These are phyloP conservation scores for Heracleum sosnowskyi DNA, from an alignment of 129 eudicot species.

Conservation along the genomic window DNA sequence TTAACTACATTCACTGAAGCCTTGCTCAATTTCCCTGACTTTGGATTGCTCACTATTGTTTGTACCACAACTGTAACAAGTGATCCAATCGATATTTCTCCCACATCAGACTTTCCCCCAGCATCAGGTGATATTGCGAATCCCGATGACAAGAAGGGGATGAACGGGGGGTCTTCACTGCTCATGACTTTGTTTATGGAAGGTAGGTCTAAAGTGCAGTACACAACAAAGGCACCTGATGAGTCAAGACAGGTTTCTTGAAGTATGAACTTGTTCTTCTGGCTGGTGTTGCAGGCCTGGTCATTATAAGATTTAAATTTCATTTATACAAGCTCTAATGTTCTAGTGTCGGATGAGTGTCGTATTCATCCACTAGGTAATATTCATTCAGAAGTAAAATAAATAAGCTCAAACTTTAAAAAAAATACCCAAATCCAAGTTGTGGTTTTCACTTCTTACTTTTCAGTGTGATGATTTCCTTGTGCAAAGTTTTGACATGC, in stretches of 20 bases:
- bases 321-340: too few species aligned
- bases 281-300: conserved; percentile 58
- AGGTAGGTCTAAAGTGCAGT: conserved; percentile 57
- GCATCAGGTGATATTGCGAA: conserved; percentile 62
- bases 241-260: conserved; percentile 79
- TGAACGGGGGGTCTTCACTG: conserved; percentile 63
- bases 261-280: conserved; percentile 62
- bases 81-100: conserved; percentile 32
- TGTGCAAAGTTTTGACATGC: too few species aligned
- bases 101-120: conserved; percentile 14
- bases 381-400: too few species aligned
- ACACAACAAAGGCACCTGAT: conserved; percentile 51
- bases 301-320: not conserved
- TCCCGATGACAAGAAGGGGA: conserved; percentile 70
- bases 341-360: too few species aligned
- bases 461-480: too few species aligned
- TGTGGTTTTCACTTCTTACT: too few species aligned
- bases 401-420: too few species aligned
- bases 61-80: conserved; percentile 61
- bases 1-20: conserved; percentile 60
- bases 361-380: too few species aligned
- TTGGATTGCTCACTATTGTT: conserved; percentile 51
- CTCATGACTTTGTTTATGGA: conserved; percentile 55
- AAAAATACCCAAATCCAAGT: too few species aligned
- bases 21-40: conserved; percentile 49